Evolutionary conservation across 306 rosid species (phyloP).

Genomic region (Trichosanthes cucumerina): DNA sequence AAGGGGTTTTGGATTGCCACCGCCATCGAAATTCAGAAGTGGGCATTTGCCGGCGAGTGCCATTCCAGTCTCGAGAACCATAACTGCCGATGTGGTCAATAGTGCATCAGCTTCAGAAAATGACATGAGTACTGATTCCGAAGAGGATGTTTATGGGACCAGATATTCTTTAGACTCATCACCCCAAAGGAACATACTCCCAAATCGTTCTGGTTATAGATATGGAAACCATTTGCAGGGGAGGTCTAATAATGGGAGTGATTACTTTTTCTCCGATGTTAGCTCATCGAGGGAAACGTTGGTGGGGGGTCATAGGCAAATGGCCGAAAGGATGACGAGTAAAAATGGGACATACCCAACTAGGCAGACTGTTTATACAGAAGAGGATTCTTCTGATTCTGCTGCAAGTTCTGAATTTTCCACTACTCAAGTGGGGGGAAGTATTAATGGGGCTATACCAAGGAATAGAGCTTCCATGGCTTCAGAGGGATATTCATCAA

Average conservation of each 20-base stretch:
- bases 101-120: constrained; percentile 63
- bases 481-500: constrained; percentile 72
- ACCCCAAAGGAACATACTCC: constrained; percentile 47
- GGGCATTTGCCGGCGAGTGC: constrained; percentile 72
- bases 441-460: constrained; percentile 55
- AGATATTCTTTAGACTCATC: constrained; percentile 81
- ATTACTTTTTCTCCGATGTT: constrained; percentile 68
- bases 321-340: constrained; percentile 24
- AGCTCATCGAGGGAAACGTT: constrained; percentile 83
- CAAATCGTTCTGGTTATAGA: constrained; percentile 28
- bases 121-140: constrained; percentile 50
- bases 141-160: constrained; percentile 57
- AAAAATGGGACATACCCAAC: constrained; percentile 28
- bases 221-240: constrained; percentile 31
- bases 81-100: constrained; percentile 27
- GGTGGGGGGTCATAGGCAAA: constrained; percentile 30
- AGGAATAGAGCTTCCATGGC: constrained; percentile 35
- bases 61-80: constrained; percentile 34
- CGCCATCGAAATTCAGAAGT: constrained; percentile 77
- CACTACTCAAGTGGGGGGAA: constrained; percentile 67
- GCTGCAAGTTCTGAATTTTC: constrained; percentile 87
- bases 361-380: constrained; percentile 49
- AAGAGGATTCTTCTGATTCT: constrained; percentile 84
- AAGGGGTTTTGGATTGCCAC: constrained; percentile 74
- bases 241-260: constrained; percentile 39